Percentiles rank a stretch among this genome's conserved stretches.
phyloP scores from a whole-genome alignment of 106 monocot species.

The Allium cepa region DNA sequence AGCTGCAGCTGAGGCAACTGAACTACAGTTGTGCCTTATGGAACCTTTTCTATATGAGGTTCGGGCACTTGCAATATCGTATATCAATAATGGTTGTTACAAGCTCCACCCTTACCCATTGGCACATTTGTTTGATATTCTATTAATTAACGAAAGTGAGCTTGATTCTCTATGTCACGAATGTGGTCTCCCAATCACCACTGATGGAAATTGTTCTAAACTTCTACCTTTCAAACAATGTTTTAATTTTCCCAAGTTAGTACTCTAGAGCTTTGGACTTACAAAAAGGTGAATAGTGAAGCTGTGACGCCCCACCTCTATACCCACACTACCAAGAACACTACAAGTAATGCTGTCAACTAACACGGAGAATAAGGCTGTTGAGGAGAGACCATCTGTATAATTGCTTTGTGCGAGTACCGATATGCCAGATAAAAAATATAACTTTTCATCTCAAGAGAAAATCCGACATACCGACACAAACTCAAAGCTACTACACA shows the following conservation, averaged over 20 bases:
- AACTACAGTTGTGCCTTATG: slow-evolving; percentile 63
- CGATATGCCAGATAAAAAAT: too few species aligned
- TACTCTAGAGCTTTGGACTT: slow-evolving; percentile 29
- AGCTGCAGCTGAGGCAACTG: slow-evolving; percentile 41
- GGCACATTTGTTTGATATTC: slow-evolving; percentile 38
- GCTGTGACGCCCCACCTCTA: not conserved
- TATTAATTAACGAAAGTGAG: slow-evolving; percentile 73
- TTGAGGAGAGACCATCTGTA: too few species aligned
- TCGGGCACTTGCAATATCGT: slow-evolving; percentile 57
- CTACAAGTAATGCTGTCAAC: too few species aligned
- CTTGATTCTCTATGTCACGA: slow-evolving; percentile 48
- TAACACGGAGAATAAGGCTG: too few species aligned
- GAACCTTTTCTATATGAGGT: slow-evolving; percentile 93
- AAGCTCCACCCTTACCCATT: slow-evolving; percentile 86
- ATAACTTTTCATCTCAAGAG: too few species aligned
- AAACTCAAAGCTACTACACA: too few species aligned
- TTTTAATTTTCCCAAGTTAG: slow-evolving; percentile 28
- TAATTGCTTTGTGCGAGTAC: too few species aligned
- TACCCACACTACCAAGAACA: too few species aligned
- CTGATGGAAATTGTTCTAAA: slow-evolving; percentile 41
- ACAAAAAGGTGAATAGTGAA: slow-evolving; percentile 11
- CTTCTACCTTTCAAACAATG: slow-evolving; percentile 57
- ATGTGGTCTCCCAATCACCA: slow-evolving; percentile 55
- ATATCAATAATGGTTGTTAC: slow-evolving; percentile 64
- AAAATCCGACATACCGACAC: too few species aligned